phyloP scores from a whole-genome alignment of 2,329 filamentous ascomycete species.

The Verticillium zaregamsianum region DNA sequence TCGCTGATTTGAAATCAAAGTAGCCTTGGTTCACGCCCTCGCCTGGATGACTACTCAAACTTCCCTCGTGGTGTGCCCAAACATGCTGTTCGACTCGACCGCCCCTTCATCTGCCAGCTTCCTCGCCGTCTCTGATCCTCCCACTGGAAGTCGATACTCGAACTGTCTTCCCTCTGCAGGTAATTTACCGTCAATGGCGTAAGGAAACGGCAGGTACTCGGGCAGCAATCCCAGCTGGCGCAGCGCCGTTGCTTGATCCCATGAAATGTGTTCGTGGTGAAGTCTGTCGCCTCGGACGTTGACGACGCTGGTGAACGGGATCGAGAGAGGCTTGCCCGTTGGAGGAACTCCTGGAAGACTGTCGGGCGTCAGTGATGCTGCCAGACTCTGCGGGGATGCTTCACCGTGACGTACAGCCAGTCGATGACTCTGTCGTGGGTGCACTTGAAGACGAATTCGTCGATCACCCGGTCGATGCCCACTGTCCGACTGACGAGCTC shows the following conservation, averaged over 20 bases:
- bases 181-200: conserved; percentile 37
- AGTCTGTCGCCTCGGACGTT: conserved; percentile 60
- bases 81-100: conserved; percentile 27
- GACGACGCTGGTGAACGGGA: conserved; percentile 60
- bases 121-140: conserved; percentile 22
- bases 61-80: conserved; percentile 8
- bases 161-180: conserved; percentile 9
- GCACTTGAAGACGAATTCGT: conserved; percentile 64
- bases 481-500: conserved; percentile 69
- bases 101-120: conserved; percentile 26
- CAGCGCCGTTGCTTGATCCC: conserved; percentile 65
- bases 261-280: conserved; percentile 64
- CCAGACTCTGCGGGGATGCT: not conserved
- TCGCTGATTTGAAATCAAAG: not conserved
- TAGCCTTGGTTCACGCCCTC: too few relatives aligned
- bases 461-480: conserved; percentile 66
- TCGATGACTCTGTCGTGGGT: conserved; percentile 61
- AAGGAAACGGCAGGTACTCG: conserved; percentile 60
- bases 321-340: conserved; percentile 46
- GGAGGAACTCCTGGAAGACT: conserved; percentile 51
- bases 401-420: conserved; percentile 55
- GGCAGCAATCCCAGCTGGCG: conserved; percentile 51
- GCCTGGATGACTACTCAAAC: not conserved
- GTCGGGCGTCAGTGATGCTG: not conserved
- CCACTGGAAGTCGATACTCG: conserved; percentile 27